Evolutionary conservation across 2,329 filamentous ascomycete species (phyloP), one percentile per base, ranked within the genome.

Genomic region (Chrysoporthe austroafricana): DNA sequence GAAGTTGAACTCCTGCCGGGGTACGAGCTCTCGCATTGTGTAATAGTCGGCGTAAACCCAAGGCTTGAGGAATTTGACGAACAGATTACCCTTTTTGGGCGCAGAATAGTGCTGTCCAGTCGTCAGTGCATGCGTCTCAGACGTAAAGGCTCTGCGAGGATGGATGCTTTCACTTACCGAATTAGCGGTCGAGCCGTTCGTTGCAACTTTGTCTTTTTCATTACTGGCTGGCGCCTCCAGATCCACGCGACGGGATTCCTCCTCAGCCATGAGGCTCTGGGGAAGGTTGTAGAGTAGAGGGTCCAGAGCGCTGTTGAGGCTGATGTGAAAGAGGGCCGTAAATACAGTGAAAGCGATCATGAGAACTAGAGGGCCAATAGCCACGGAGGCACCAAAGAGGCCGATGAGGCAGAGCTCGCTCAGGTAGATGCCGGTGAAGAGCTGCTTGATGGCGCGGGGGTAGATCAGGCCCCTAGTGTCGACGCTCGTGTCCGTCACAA

Each of bases 381-480:
- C 87, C 1, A 84, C 80, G 7, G 87, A 88, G 62, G 95, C 88
- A 63, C 86, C 91, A 73, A 97, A 94, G 2, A 97, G 84, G 62
- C 94, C 94, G 71, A 97, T 90, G 75, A 97, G 83, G 77, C 93
- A 96, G 42, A 95, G 80, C 71, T 96, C 89, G 1, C 90, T 88
- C 46, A 97, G 84, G 77, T 98, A 97, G 62, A 96, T 83, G 32
- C 95, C 94, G 0, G 90, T 89, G 39, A 95, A 88, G 60, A 96
- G 87, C 68, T 97, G 94, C 77, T 96, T 90, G 63, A 98, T 83
- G 1, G 92, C 94, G n/a, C 90, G 90, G 0, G 93, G 91, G 76
- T 97, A 97, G 73, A 93, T 90, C 16, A 95, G 86, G 18, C 95
- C 94, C 75, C 96, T 93, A 48, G 92, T 97, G 76, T 97, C 94